These are phyloP conservation scores for Pythium periplocum DNA, from an alignment of 352 stramenopile genomes.

Conservation along the genomic window DNA sequence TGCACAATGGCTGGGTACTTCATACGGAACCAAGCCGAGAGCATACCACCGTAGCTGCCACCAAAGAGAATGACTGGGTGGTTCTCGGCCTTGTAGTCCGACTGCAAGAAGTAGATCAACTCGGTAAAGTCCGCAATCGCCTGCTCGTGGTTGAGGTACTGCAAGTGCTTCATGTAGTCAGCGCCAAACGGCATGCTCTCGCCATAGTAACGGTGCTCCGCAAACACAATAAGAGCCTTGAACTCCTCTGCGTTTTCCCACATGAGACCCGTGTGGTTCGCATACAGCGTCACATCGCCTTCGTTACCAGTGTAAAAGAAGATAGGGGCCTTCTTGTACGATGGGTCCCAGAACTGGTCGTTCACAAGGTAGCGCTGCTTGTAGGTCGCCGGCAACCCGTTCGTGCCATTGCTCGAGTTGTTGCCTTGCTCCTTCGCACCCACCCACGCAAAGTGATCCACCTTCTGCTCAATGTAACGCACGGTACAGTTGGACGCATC, in stretches of 20 bases:
- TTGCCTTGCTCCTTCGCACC: constrained; percentile 3
- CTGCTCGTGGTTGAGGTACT: constrained; percentile 88
- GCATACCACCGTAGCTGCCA: constrained; percentile 95
- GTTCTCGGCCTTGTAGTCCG: constrained; percentile 55
- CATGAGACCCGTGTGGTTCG: constrained; percentile 93
- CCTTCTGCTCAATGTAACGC: constrained; percentile 81
- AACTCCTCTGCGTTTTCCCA: constrained; percentile 90
- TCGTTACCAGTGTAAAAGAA: constrained; percentile 96
- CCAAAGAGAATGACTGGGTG: constrained; percentile 93
- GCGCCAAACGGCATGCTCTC: constrained; percentile 76
- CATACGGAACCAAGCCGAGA: constrained; percentile 93
- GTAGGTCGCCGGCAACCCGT: constrained; percentile 47
- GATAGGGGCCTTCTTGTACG: constrained; percentile 64
- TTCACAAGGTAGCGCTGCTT: constrained; percentile 89
- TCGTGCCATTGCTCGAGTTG: background rate
- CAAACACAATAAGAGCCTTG: constrained; percentile 90
- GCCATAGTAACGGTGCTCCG: constrained; percentile 96
- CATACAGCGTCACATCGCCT: constrained; percentile 91
- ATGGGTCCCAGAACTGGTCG: constrained; percentile 73
- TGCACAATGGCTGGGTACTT: constrained; percentile 92
- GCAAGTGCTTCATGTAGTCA: constrained; percentile 66
- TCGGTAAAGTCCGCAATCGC: constrained; percentile 90
- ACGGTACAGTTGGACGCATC: constrained; percentile 74
- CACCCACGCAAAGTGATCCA: constrained; percentile 89
- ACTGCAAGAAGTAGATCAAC: constrained; percentile 85